A percentile compares a stretch with the other conserved stretches of the same genome.
Evolutionary conservation across 768 basidiomycete species (phyloP).

Genomic region (Lentinula guzmanii): DNA sequence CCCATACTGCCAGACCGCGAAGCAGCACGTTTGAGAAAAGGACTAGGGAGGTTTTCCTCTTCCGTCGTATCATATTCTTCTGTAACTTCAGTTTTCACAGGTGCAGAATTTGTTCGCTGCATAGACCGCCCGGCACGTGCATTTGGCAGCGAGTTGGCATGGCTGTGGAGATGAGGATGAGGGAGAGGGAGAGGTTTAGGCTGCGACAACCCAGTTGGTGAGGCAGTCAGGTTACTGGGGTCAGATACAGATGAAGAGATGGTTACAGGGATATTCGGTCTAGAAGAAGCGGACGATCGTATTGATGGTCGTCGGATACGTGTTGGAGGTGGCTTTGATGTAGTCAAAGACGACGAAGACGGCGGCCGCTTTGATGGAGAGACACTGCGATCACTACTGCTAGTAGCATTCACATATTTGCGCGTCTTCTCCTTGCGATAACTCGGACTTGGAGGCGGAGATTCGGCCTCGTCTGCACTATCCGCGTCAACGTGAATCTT

Average conservation of each 20-base stretch:
- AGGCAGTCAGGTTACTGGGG: constrained; percentile 23
- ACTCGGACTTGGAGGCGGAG: constrained; percentile 43
- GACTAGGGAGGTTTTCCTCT: constrained; percentile 83
- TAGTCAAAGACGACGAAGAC: constrained; percentile 14
- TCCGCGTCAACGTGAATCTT: constrained; percentile 22
- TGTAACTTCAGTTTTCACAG: constrained; percentile 20
- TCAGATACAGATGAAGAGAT: constrained; percentile 35
- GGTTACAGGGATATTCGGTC: background rate
- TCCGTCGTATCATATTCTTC: constrained; percentile 61
- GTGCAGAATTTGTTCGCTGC: constrained; percentile 5
- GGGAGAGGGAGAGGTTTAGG: constrained; percentile 31
- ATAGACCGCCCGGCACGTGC: constrained; percentile 14
- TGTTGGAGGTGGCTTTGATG: constrained; percentile 31
- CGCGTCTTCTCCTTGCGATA: constrained; percentile 35
- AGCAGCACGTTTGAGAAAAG: constrained; percentile 53
- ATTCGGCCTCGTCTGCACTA: constrained; percentile 20
- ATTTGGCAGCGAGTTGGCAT: constrained; percentile 13
- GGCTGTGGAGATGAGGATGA: constrained; percentile 32
- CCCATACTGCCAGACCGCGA: constrained; percentile 10
- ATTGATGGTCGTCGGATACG: constrained; percentile 55
- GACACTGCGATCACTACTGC: constrained; percentile 13
- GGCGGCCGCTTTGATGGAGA: constrained; percentile 19
- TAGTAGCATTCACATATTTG: constrained; percentile 18
- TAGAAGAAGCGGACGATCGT: constrained; percentile 24
- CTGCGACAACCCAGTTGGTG: background rate